phyloP scores from a whole-genome alignment of 371 early-diverging fungal species.

The Mortierella sp. region DNA sequence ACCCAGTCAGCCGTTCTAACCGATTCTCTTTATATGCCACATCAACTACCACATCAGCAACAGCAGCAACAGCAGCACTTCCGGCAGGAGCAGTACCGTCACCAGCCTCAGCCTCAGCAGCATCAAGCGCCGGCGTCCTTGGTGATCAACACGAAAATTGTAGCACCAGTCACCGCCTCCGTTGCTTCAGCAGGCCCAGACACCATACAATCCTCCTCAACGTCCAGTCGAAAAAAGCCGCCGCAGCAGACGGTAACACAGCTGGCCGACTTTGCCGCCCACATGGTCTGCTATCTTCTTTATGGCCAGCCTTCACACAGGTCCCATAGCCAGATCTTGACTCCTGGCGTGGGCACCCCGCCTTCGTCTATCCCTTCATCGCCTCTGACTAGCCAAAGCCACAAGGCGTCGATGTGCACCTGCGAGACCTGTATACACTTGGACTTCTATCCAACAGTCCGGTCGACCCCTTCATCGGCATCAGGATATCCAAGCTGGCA shows the following conservation, averaged over 20 bases:
- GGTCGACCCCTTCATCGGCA: not conserved
- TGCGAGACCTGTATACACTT: slow-evolving; percentile 22
- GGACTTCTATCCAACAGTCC: slow-evolving; percentile 14
- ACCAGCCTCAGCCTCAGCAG: slow-evolving; percentile 7
- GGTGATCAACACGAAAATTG: slow-evolving; percentile 30
- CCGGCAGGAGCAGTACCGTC: slow-evolving; percentile 2
- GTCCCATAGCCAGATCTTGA: not conserved
- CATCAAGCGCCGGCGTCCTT: slow-evolving; percentile 17
- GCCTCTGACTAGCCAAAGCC: slow-evolving; percentile 11
- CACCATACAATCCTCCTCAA: slow-evolving; percentile 6
- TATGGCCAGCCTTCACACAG: slow-evolving; percentile 59
- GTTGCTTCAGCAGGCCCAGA: not conserved
- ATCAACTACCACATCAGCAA: slow-evolving; percentile 4
- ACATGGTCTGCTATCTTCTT: slow-evolving; percentile 64
- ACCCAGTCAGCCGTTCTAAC: not conserved
- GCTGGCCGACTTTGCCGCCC: slow-evolving; percentile 70
- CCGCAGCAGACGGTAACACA: slow-evolving; percentile 53
- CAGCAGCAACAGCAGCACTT: slow-evolving; percentile 2
- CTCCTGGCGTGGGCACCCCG: slow-evolving; percentile 18
- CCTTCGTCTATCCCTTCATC: slow-evolving; percentile 36
- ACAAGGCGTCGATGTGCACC: slow-evolving; percentile 10
- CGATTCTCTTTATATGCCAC: not conserved
- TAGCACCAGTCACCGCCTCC: slow-evolving; percentile 2
- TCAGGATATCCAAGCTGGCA: not conserved
- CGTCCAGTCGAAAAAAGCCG: slow-evolving; percentile 19